Conservation (phyloP, 257 asterid genomes). For the Penstemon barbatus region DNA sequence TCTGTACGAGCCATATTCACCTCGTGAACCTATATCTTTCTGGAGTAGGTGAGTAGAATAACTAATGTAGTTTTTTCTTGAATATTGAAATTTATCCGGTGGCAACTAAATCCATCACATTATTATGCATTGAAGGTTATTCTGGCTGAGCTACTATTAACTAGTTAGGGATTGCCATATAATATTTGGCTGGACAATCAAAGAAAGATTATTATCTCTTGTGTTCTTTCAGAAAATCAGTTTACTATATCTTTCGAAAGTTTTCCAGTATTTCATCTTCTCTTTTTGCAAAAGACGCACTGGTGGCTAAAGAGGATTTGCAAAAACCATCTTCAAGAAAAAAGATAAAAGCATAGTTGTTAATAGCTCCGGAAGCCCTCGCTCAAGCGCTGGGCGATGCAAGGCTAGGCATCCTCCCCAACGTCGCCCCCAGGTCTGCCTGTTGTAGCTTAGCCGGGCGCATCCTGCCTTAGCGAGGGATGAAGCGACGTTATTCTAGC, state of each 20-base stretch:
- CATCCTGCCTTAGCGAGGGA: too few species aligned
- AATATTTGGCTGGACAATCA: slow-evolving; percentile 9
- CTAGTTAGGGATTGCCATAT: not conserved
- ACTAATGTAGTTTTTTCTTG: slow-evolving; percentile 4
- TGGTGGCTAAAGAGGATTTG: slow-evolving; percentile 3
- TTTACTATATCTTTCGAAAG: not conserved
- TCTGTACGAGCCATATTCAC: slow-evolving; percentile 76
- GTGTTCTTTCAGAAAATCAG: not conserved
- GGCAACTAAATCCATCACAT: slow-evolving; percentile 7
- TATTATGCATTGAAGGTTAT: not conserved
- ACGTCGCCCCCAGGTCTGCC: too few species aligned
- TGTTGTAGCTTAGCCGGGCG: too few species aligned
- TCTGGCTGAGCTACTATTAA: slow-evolving; percentile 9
- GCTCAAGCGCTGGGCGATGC: too few species aligned
- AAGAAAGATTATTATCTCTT: not conserved
- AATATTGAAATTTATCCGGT: not conserved
- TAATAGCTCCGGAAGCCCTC: too few species aligned
- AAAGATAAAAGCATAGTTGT: not conserved
- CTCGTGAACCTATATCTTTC: slow-evolving; percentile 64
- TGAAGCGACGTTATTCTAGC: too few species aligned
- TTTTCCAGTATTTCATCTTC: slow-evolving; percentile 8
- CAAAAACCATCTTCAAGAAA: slow-evolving; percentile 12
- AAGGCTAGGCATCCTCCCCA: too few species aligned
- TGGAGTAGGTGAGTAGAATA: slow-evolving; percentile 59
- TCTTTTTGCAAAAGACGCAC: slow-evolving; percentile 5